These are phyloP conservation scores for Boletus sensibilis DNA, from an alignment of 768 basidiomycete genomes.

Conservation along the genomic window DNA sequence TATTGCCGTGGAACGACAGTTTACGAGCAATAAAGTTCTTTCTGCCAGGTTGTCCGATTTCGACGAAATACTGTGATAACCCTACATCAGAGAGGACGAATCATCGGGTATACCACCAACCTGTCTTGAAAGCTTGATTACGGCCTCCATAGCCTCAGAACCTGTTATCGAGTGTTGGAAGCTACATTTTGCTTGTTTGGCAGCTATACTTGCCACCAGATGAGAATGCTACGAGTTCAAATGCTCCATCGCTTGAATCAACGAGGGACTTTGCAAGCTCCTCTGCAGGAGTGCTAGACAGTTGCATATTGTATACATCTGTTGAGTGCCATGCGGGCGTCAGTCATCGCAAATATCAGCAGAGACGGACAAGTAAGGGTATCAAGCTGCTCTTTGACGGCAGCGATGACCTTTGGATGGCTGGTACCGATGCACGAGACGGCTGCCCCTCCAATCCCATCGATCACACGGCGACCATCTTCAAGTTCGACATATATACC, in stretches of 20 bases:
- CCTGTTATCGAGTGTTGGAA: slow-evolving; percentile 43
- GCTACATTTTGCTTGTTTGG: background rate
- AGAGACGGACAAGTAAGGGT: slow-evolving; percentile 64
- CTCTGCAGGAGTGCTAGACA: slow-evolving; percentile 80
- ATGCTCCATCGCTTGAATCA: slow-evolving; percentile 68
- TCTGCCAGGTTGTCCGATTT: slow-evolving; percentile 67
- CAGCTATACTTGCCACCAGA: slow-evolving; percentile 58
- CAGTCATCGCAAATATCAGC: background rate
- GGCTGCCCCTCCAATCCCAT: slow-evolving; percentile 84
- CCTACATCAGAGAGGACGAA: slow-evolving; percentile 9
- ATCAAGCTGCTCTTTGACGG: slow-evolving; percentile 79
- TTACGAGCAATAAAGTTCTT: slow-evolving; percentile 77
- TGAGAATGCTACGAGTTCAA: slow-evolving; percentile 66
- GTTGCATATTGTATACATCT: slow-evolving; percentile 89
- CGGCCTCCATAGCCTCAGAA: slow-evolving; percentile 86
- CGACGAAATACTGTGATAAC: slow-evolving; percentile 58
- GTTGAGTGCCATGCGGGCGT: background rate
- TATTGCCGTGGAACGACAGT: slow-evolving; percentile 86
- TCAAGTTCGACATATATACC: slow-evolving; percentile 73
- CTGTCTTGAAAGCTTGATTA: slow-evolving; percentile 80
- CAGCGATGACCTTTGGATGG: slow-evolving; percentile 68
- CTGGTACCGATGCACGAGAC: slow-evolving; percentile 76
- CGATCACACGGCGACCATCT: slow-evolving; percentile 67
- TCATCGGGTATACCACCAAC: slow-evolving; percentile 34
- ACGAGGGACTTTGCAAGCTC: slow-evolving; percentile 68